Conservation (phyloP, 371 early-diverging fungal genomes). For the Rhizopus sp. region DNA sequence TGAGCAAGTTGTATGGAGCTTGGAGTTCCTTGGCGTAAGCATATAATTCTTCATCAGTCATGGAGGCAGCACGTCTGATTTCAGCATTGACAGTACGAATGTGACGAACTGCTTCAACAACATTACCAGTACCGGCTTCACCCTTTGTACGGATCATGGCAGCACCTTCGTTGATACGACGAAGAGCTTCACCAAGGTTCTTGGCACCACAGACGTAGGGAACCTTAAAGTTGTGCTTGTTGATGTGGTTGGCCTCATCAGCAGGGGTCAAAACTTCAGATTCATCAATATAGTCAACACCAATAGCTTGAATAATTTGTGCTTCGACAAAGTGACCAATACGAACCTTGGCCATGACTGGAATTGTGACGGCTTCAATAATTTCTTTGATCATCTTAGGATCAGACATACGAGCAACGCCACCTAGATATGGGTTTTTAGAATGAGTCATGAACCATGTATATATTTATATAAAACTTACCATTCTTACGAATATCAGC, state of each 20-base stretch:
- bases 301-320: conserved; percentile 89
- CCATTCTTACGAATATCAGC: conserved; percentile 98
- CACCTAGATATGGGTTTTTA: conserved; percentile 57
- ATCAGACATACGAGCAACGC: conserved; percentile 98
- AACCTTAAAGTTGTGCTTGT: conserved; percentile 90
- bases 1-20: conserved; percentile 87
- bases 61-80: conserved; percentile 76
- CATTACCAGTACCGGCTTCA: conserved; percentile 97
- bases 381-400: conserved; percentile 97
- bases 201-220: conserved; percentile 97
- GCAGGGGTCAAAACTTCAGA: conserved; percentile 96
- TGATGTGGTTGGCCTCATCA: conserved; percentile 91
- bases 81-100: conserved; percentile 84
- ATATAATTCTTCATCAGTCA: conserved; percentile 75
- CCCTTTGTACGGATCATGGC: conserved; percentile 98
- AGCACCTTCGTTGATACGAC: conserved; percentile 96
- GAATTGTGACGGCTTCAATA: conserved; percentile 93
- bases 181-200: conserved; percentile 96
- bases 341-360: conserved; percentile 98
- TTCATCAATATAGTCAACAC: conserved; percentile 97
- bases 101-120: conserved; percentile 96
- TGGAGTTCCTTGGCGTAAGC: conserved; percentile 93
- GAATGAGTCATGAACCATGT: neutral
- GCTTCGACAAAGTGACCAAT: conserved; percentile 99
- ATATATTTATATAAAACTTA: conserved; percentile 28